Evolutionary conservation across 108 stramenopile genomes (phyloP).

Genomic region (Aurantiochytrium sp.): DNA sequence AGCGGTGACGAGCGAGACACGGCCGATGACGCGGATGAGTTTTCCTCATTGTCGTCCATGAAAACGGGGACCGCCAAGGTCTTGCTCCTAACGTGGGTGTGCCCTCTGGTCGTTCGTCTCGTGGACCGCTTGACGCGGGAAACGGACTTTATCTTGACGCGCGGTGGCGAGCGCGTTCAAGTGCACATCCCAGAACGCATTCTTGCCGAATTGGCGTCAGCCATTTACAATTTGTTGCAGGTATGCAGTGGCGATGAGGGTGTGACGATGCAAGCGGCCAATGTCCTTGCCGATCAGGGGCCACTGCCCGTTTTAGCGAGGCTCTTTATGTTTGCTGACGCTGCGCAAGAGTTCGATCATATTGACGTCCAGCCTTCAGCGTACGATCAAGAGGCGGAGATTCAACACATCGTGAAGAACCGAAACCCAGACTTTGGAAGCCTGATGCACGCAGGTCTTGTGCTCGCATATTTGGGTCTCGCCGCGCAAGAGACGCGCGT

Average conservation of each 20-base stretch:
- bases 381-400: neutral
- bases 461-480: neutral
- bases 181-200: conserved; percentile 3
- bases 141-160: neutral
- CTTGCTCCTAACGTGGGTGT: neutral
- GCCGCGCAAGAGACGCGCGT: neutral
- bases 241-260: neutral
- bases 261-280: neutral
- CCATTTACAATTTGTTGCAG: neutral
- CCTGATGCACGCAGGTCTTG: neutral
- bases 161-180: neutral
- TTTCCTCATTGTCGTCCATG: neutral
- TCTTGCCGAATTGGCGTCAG: neutral
- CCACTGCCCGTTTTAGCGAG: neutral
- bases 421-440: neutral
- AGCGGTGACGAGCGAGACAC: neutral
- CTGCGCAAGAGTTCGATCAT: neutral
- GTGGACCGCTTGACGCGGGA: neutral
- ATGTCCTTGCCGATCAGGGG: neutral
- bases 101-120: neutral
- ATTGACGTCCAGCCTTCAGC: neutral
- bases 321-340: neutral
- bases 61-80: neutral
- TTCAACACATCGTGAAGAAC: neutral
- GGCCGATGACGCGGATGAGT: neutral